Conservation (phyloP, 116 monocot genomes). For the Posidonia oceanica region DNA sequence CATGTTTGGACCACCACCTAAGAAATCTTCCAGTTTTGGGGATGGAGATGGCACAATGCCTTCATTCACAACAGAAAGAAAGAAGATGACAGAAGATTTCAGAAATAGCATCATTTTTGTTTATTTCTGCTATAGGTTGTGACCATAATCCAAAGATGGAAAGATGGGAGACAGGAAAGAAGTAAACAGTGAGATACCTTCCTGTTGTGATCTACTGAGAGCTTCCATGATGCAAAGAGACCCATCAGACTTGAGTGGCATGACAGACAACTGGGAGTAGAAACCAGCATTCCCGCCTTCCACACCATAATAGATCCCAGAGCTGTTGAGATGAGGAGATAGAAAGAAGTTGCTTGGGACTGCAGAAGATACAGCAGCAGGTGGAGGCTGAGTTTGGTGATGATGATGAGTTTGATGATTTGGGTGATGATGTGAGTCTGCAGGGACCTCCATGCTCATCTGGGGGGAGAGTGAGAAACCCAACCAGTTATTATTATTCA, state of each 20-base stretch:
- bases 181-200: constrained; percentile 36
- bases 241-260: constrained; percentile 92
- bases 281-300: constrained; percentile 36
- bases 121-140: background rate
- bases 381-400: constrained; percentile 22
- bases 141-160: constrained; percentile 1
- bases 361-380: constrained; percentile 22
- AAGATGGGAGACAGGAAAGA: constrained; percentile 8
- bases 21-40: constrained; percentile 94
- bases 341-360: constrained; percentile 32
- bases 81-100: constrained; percentile 7
- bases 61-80: constrained; percentile 22
- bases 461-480: constrained; percentile 94
- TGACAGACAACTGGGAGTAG: constrained; percentile 49
- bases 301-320: constrained; percentile 54
- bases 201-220: constrained; percentile 51
- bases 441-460: constrained; percentile 60
- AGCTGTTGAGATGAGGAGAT: constrained; percentile 28
- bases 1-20: constrained; percentile 74
- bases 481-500: constrained; percentile 63
- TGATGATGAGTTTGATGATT: constrained; percentile 27
- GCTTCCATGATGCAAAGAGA: constrained; percentile 99
- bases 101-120: background rate
- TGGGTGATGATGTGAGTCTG: constrained; percentile 30
- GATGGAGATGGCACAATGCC: constrained; percentile 67